phyloP scores from a whole-genome alignment of 805 yeast genomes.

The Ogataea chonburiensis region DNA sequence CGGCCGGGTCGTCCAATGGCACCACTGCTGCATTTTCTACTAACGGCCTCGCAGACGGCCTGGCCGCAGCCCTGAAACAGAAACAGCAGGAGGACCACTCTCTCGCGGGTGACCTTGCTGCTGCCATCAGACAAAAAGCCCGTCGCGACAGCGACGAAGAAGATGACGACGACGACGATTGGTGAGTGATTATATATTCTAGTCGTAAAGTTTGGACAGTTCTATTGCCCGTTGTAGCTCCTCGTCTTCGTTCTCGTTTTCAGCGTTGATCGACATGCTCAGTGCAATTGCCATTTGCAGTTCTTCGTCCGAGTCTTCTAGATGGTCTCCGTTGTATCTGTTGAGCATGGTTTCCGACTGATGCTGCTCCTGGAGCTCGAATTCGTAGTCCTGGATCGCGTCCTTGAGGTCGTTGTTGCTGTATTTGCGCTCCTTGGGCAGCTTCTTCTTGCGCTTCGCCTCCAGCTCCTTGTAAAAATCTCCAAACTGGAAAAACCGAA shows the following conservation, averaged over 20 bases:
- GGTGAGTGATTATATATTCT: conserved; percentile 18
- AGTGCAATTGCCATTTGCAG: conserved; percentile 43
- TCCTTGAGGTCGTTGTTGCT: conserved; percentile 32
- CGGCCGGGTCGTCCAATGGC: conserved; percentile 12
- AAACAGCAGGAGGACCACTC: conserved; percentile 58
- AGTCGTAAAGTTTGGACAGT: conserved; percentile 16
- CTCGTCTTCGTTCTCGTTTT: conserved; percentile 27
- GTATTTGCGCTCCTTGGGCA: conserved; percentile 29
- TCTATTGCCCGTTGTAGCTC: conserved; percentile 30
- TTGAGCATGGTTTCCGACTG: conserved; percentile 31
- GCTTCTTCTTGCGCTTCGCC: conserved; percentile 17
- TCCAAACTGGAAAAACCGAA: conserved; percentile 50
- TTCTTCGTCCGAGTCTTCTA: conserved; percentile 41
- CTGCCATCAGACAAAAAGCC: conserved; percentile 79
- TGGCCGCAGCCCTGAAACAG: conserved; percentile 67
- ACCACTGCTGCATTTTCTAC: conserved; percentile 4
- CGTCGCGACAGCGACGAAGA: conserved; percentile 68
- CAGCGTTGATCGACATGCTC: conserved; percentile 30
- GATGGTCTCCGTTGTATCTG: conserved; percentile 46
- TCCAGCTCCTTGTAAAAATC: conserved; percentile 28
- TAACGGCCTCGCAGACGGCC: conserved; percentile 39
- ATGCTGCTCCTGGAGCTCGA: conserved; percentile 28
- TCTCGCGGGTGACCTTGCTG: conserved; percentile 84
- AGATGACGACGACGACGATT: conserved; percentile 62
- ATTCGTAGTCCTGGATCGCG: conserved; percentile 34